Evolutionary conservation across 1,284 basidiomycete species (phyloP).

Genomic region (Singerocomus rubriflavus): DNA sequence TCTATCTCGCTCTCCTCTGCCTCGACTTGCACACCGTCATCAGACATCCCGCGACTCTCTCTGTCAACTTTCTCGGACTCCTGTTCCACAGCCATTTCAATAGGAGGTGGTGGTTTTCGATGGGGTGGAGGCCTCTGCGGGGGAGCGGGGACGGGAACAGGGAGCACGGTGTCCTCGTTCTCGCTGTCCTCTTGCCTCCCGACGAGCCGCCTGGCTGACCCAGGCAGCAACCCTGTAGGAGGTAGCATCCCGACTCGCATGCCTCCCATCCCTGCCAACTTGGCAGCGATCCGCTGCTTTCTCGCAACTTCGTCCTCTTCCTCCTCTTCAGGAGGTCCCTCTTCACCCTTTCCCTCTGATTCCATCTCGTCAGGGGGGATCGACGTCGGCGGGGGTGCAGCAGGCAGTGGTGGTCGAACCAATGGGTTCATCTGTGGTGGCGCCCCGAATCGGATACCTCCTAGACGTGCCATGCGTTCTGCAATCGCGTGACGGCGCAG

Average conservation of each 20-base stretch:
- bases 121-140: slow-evolving; percentile 34
- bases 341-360: slow-evolving; percentile 23
- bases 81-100: slow-evolving; percentile 34
- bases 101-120: slow-evolving; percentile 37
- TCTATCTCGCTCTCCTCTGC: slow-evolving; percentile 68
- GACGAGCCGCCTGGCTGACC: slow-evolving; percentile 19
- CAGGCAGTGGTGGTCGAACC: slow-evolving; percentile 41
- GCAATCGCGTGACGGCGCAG: slow-evolving; percentile 62
- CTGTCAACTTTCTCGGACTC: slow-evolving; percentile 28
- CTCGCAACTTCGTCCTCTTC: slow-evolving; percentile 67
- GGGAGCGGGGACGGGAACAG: slow-evolving; percentile 27
- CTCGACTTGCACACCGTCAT: slow-evolving; percentile 61
- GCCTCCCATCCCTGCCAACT: slow-evolving; percentile 70
- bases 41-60: slow-evolving; percentile 41
- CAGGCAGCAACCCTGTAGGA: slow-evolving; percentile 33
- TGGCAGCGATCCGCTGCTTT: slow-evolving; percentile 65
- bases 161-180: slow-evolving; percentile 15
- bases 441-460: slow-evolving; percentile 68
- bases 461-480: slow-evolving; percentile 76
- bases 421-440: slow-evolving; percentile 48
- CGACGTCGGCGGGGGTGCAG: slow-evolving; percentile 37
- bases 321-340: slow-evolving; percentile 38
- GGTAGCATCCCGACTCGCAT: slow-evolving; percentile 76
- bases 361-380: slow-evolving; percentile 30
- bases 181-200: slow-evolving; percentile 32